These are phyloP conservation scores for Globisporangium megalacanthum DNA, from an alignment of 352 stramenopile genomes.

Conservation along the genomic window DNA sequence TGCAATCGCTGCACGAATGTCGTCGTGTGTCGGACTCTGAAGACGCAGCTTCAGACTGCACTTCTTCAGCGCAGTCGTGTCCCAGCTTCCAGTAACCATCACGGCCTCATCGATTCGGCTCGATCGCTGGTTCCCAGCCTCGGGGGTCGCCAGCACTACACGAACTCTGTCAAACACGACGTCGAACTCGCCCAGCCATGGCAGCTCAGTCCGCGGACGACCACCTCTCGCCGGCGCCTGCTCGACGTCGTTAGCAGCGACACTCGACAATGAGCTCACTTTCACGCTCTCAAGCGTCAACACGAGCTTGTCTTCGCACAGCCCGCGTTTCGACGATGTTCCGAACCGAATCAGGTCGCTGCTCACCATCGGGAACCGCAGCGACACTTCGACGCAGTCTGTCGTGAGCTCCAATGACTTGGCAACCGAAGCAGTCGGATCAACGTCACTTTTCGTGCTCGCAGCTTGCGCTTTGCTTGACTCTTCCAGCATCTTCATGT, in stretches of 20 bases:
- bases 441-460: background rate
- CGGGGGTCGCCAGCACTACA: slow-evolving; percentile 42
- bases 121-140: slow-evolving; percentile 49
- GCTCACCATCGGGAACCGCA: slow-evolving; percentile 82
- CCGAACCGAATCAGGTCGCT: slow-evolving; percentile 83
- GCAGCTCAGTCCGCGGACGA: slow-evolving; percentile 19
- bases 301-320: slow-evolving; percentile 79
- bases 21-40: slow-evolving; percentile 37
- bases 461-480: slow-evolving; percentile 19
- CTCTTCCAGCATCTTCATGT: slow-evolving; percentile 73
- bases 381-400: slow-evolving; percentile 61
- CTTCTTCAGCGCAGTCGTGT: slow-evolving; percentile 27
- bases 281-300: slow-evolving; percentile 65
- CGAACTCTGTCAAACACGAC: slow-evolving; percentile 45
- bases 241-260: slow-evolving; percentile 9
- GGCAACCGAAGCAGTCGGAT: slow-evolving; percentile 18
- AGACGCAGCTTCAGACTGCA: slow-evolving; percentile 44
- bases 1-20: slow-evolving; percentile 38
- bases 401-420: slow-evolving; percentile 69
- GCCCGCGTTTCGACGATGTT: slow-evolving; percentile 60
- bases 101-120: slow-evolving; percentile 33
- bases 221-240: background rate
- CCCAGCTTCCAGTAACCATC: slow-evolving; percentile 31
- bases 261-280: slow-evolving; percentile 20
- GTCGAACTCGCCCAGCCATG: slow-evolving; percentile 70